These are phyloP conservation scores for Tylopilus felleus DNA, from an alignment of 768 basidiomycete species.

Conservation along the genomic window DNA sequence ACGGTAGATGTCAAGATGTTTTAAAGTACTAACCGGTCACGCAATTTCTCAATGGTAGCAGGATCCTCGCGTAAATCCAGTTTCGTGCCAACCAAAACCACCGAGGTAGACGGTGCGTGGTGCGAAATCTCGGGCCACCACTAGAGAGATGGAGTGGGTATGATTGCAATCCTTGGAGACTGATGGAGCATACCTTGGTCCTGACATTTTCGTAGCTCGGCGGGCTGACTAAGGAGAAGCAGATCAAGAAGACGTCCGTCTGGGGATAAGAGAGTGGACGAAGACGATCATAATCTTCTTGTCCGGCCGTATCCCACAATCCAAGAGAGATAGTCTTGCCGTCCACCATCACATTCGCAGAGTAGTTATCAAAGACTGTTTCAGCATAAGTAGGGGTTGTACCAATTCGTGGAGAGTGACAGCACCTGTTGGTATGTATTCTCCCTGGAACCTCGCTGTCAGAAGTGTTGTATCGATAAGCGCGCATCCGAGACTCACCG, in stretches of 20 bases:
- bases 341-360: slow-evolving; percentile 98
- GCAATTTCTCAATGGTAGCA: slow-evolving; percentile 85
- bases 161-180: background rate
- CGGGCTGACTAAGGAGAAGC: slow-evolving; percentile 97
- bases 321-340: slow-evolving; percentile 98
- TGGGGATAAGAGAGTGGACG: slow-evolving; percentile 98
- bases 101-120: slow-evolving; percentile 91
- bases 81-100: slow-evolving; percentile 95
- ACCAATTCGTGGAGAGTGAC: slow-evolving; percentile 1
- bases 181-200: slow-evolving; percentile 70
- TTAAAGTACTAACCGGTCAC: slow-evolving; percentile 65
- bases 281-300: slow-evolving; percentile 98
- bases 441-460: slow-evolving; percentile 56
- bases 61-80: slow-evolving; percentile 96
- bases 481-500: slow-evolving; percentile 49
- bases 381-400: slow-evolving; percentile 9
- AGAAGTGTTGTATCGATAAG: slow-evolving; percentile 15
- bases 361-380: slow-evolving; percentile 97
- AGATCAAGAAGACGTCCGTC: slow-evolving; percentile 98
- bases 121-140: slow-evolving; percentile 98
- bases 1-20: slow-evolving; percentile 1
- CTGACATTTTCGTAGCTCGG: slow-evolving; percentile 98
- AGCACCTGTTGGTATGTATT: slow-evolving; percentile 93
- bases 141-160: slow-evolving; percentile 37
- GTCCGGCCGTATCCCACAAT: slow-evolving; percentile 99